Conservation (phyloP, 2,329 filamentous ascomycete genomes). For the Botrytis hyacinthi region DNA sequence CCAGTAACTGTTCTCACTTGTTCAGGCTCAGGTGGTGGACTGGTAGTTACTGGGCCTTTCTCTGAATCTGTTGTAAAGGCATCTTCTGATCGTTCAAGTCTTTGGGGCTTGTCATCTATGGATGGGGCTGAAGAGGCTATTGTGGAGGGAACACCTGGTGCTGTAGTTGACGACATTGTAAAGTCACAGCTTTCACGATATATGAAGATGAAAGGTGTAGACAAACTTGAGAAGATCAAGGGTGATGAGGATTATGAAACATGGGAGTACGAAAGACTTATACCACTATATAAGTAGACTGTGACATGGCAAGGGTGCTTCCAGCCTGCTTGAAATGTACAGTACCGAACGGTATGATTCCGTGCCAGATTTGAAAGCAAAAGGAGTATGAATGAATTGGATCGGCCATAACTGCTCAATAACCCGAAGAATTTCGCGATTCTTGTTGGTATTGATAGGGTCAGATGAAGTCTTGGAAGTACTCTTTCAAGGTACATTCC, state of each 20-base stretch:
- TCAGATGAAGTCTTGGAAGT: not conserved
- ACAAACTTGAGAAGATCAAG: not conserved
- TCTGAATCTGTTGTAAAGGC: slow-evolving; percentile 16
- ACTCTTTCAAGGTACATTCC: not conserved
- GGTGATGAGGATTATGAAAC: not conserved
- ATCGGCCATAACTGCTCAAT: slow-evolving; percentile 3
- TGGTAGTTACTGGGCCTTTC: slow-evolving; percentile 1
- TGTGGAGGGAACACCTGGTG: not conserved
- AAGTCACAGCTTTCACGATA: not conserved
- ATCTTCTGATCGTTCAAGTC: not conserved
- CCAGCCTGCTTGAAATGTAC: slow-evolving; percentile 1
- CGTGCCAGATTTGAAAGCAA: slow-evolving; percentile 14
- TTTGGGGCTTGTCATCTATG: slow-evolving; percentile 5
- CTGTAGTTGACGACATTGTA: slow-evolving; percentile 2
- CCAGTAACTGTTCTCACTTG: slow-evolving; percentile 23
- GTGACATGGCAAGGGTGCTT: not conserved
- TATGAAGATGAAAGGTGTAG: not conserved
- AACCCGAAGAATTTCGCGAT: not conserved
- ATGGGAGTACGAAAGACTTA: not conserved
- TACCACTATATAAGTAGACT: slow-evolving; percentile 11
- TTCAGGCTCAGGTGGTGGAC: slow-evolving; percentile 4
- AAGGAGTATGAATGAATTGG: not conserved
- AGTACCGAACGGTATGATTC: slow-evolving; percentile 3
- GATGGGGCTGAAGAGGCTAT: not conserved
- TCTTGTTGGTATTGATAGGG: slow-evolving; percentile 9